phyloP scores from a whole-genome alignment of 2,329 filamentous ascomycete species.

The Colletotrichum tabaci region DNA sequence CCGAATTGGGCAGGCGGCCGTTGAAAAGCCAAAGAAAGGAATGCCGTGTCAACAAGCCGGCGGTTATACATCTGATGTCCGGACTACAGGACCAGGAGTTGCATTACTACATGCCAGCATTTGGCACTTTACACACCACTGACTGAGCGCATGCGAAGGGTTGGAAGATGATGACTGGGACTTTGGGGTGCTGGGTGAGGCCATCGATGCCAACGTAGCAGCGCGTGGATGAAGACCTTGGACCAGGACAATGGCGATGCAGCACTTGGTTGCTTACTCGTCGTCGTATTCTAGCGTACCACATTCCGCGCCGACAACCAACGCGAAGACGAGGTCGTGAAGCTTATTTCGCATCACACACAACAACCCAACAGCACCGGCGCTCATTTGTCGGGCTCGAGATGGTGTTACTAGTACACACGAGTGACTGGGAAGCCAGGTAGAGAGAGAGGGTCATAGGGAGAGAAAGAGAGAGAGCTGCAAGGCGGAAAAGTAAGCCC shows the following conservation, averaged over 20 bases:
- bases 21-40: slow-evolving; percentile 8
- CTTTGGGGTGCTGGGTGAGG: background rate
- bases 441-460: background rate
- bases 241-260: background rate
- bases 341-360: slow-evolving; percentile 18
- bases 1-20: slow-evolving; percentile 18
- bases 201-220: background rate
- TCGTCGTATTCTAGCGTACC: slow-evolving; percentile 15
- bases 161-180: background rate
- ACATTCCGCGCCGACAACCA: slow-evolving; percentile 10
- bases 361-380: background rate
- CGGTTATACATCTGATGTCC: background rate
- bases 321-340: slow-evolving; percentile 29
- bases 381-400: slow-evolving; percentile 4
- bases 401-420: slow-evolving; percentile 28
- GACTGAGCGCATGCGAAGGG: background rate
- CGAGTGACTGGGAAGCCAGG: slow-evolving; percentile 24
- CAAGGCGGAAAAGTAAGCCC: slow-evolving; percentile 7
- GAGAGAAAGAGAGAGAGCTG: background rate
- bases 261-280: slow-evolving; percentile 2
- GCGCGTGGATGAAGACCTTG: background rate
- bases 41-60: slow-evolving; percentile 2
- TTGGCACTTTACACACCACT: background rate
- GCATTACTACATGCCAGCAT: background rate
- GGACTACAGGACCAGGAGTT: too few species aligned